Percentiles rank a stretch among this genome's conserved stretches.
phyloP scores from a whole-genome alignment of 2,329 filamentous ascomycete genomes.

The Colletotrichum endophyticum region DNA sequence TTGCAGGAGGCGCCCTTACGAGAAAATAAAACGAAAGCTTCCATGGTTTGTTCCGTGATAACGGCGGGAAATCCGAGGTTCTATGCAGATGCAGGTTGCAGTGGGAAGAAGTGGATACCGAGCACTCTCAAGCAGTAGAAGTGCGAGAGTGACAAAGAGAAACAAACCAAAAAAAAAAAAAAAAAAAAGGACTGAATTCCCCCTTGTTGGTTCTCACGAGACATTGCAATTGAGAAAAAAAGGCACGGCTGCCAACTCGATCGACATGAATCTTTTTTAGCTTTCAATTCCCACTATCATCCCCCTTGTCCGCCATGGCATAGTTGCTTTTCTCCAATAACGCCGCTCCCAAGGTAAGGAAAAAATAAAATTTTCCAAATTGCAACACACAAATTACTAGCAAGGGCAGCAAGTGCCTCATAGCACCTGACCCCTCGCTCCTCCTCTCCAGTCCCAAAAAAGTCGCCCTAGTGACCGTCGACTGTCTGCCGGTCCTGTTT shows the following conservation, averaged over 20 bases:
- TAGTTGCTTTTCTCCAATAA: conserved; percentile 15
- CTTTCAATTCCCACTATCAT: background rate
- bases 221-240: background rate
- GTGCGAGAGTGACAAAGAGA: background rate
- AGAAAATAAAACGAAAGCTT: background rate
- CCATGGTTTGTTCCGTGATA: background rate
- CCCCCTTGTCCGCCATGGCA: background rate
- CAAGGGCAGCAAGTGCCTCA: background rate
- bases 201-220: background rate
- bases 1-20: background rate
- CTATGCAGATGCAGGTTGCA: background rate
- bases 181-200: background rate
- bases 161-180: background rate
- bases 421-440: background rate
- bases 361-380: background rate
- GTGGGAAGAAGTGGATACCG: background rate
- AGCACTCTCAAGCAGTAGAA: background rate
- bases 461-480: background rate
- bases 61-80: background rate
- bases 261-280: background rate
- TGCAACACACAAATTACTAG: conserved; percentile 6
- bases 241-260: background rate
- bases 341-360: background rate
- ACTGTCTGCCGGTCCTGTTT: conserved; percentile 8
- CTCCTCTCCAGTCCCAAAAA: background rate